Evolutionary conservation across 2,329 filamentous ascomycete genomes (phyloP).

Genomic region (Trichoderma pleuroti): DNA sequence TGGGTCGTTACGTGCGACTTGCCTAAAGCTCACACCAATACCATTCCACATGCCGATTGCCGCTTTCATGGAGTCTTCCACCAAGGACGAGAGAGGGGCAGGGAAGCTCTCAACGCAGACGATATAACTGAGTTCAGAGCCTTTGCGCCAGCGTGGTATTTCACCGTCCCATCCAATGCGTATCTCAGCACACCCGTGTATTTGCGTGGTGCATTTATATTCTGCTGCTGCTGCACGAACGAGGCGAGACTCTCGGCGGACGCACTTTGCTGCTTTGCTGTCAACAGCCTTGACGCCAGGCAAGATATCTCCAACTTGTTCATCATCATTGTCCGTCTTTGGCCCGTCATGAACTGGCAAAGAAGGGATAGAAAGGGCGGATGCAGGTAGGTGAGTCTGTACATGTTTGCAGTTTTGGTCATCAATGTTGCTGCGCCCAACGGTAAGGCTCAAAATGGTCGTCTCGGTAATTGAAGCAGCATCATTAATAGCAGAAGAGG

Average conservation of each 20-base stretch:
- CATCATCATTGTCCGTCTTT: not conserved
- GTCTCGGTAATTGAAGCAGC: no score
- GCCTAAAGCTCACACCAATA: not conserved
- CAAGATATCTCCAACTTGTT: not conserved
- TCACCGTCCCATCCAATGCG: not conserved
- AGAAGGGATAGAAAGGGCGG: no score
- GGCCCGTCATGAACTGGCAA: no score
- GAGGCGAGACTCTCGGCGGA: rapidly evolving
- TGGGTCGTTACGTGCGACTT: not conserved
- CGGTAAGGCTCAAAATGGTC: no score
- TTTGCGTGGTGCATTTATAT: not conserved
- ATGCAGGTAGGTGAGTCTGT: no score
- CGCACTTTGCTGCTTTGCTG: rapidly evolving
- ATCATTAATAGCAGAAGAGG: not conserved
- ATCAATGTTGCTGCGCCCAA: no score
- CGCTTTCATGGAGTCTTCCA: not conserved
- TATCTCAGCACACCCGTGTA: not conserved
- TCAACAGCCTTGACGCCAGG: rapidly evolving
- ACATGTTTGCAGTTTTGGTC: rapidly evolving
- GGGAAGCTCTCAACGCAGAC: not conserved
- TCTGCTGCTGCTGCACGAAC: not conserved
- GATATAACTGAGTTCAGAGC: not conserved
- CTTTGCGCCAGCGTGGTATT: not conserved
- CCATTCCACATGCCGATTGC: not conserved
- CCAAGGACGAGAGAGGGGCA: rapidly evolving